Base-by-base conservation (phyloP, 2,329 filamentous ascomycete species). In the Epichloe sylvatica region DNA sequence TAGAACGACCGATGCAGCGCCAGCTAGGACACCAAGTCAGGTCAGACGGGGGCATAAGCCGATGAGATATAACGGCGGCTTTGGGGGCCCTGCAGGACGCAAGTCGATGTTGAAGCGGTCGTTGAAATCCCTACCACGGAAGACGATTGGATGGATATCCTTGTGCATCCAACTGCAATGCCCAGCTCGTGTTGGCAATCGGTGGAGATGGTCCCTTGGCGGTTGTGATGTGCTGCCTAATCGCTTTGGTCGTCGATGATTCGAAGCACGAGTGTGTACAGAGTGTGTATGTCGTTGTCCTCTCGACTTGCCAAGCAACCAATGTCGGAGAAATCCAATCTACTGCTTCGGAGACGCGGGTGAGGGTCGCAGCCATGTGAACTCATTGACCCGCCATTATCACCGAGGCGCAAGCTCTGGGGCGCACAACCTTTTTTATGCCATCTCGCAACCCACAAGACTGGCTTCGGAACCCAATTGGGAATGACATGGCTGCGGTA, bases 381-480 rank as follows among this genome's bases (percentile, higher is more conserved):
- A 43, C 21, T 7, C 41, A 15, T 23, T 33, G 41, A 12, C 21
- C 17, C 25, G 36, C n/a, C 4, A 40, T 19, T 19, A 40, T 19
- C n/a, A 21, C 38, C 38, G 30, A 41, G 11, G 35, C 48, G 35
- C 41, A 37, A 19, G 36, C 21, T 25, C 43, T 40, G 48, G 37
- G 36, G 37, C 48, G 38, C 38, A 45, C 37, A 51, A 50, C 45
- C 50, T 52, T 53, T 19, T 19, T 47, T 53, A 53, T 52, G 50
- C 33, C 46, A 38, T 42, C 23, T 12, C n/a, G 38, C 39, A 42
- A 35, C 11, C 25, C 33, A 6, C 35, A 45, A 36, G 35, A 25
- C 19, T n/a, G 17, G 9, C 9, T 33, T 15, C 9, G 15, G 44
- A 53, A 45, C 50, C 50, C 52, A 53, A 49, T 44, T 45, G 45